phyloP scores from a whole-genome alignment of 768 basidiomycete genomes.

The Strobilomyces confusus region DNA sequence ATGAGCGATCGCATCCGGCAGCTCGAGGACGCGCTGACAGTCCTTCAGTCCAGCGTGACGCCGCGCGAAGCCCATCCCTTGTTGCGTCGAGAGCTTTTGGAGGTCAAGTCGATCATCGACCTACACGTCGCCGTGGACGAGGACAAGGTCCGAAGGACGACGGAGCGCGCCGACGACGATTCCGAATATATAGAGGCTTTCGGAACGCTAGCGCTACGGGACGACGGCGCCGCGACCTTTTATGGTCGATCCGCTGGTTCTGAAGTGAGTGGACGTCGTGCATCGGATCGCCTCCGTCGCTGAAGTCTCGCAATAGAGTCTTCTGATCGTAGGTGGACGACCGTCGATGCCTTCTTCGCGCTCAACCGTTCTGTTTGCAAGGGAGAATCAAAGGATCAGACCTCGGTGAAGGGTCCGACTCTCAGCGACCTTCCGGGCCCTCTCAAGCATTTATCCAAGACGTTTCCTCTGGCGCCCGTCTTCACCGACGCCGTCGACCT shows the following conservation, averaged over 20 bases:
- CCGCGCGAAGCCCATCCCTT: conserved; percentile 56
- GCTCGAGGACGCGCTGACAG: conserved; percentile 63
- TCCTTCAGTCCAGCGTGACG: conserved; percentile 45
- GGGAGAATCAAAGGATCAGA: conserved; percentile 21
- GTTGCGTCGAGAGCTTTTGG: conserved; percentile 54
- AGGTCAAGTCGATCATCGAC: conserved; percentile 67
- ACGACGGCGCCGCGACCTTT: conserved; percentile 68
- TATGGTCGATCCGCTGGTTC: conserved; percentile 70
- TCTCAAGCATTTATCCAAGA: conserved; percentile 28
- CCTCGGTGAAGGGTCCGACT: not conserved
- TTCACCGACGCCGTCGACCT: conserved; percentile 38
- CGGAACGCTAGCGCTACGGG: conserved; percentile 63
- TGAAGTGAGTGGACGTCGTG: conserved; percentile 48
- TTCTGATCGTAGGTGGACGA: conserved; percentile 47
- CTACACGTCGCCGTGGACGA: conserved; percentile 54
- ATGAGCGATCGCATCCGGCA: conserved; percentile 72
- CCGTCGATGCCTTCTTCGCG: not conserved
- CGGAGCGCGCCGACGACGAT: conserved; percentile 31
- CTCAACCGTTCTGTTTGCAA: conserved; percentile 7
- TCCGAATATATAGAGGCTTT: conserved; percentile 63
- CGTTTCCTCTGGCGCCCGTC: conserved; percentile 49
- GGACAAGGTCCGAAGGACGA: conserved; percentile 27
- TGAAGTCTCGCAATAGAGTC: conserved; percentile 36
- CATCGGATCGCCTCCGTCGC: conserved; percentile 14
- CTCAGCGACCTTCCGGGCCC: conserved; percentile 21